Base-by-base conservation (phyloP, 2,329 filamentous ascomycete genomes). In the Alternaria metachromatica region DNA sequence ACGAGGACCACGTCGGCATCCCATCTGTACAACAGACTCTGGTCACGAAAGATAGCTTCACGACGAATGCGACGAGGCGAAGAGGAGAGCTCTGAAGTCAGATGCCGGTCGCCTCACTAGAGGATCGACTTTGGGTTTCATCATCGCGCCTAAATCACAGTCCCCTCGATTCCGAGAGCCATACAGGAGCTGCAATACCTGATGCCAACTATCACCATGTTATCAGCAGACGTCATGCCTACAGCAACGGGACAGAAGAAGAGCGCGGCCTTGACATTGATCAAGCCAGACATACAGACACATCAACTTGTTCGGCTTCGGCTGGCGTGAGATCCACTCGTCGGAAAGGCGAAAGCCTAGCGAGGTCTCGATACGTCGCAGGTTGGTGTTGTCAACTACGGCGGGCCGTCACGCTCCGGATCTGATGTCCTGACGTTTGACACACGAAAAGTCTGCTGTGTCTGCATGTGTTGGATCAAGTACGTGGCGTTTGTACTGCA, bases 1-100 rank as follows among this genome's bases (percentile, higher is more conserved):
- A 83, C 80, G 89, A 88, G 87, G 87, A 84, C 90, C 91, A 92
- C 91, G 90, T 93, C 90, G 87, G 89, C 86, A 81, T 80, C 82
- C 81, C 84, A 86, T 84, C 90, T 90, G 91, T 91, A 87, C 88
- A 88, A 88, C 86, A 86, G 86, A 87, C 87, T 89, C 83, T 88
- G 88, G 86, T 89, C 85, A 85, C 60, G 64, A 85, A 81, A 83
- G 85, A 86, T 86, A 87, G 85, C 85, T 85, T 78, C 78, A 76
- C 60, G 80, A 79, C 83, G 81, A 77, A 70, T 74, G 72, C 69
- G 74, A 76, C 74, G 71, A 70, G 67, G 68, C 65, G 55, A 62
- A 67, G 64, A 79, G 83, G 83, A 87, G 83, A 87, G 81, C 77
- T 75, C 78, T 70, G 73, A 83, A 80, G 84, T 82, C 80, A 80